Base-by-base conservation (phyloP, 129 eudicot species). In the Glebionis coronaria region DNA sequence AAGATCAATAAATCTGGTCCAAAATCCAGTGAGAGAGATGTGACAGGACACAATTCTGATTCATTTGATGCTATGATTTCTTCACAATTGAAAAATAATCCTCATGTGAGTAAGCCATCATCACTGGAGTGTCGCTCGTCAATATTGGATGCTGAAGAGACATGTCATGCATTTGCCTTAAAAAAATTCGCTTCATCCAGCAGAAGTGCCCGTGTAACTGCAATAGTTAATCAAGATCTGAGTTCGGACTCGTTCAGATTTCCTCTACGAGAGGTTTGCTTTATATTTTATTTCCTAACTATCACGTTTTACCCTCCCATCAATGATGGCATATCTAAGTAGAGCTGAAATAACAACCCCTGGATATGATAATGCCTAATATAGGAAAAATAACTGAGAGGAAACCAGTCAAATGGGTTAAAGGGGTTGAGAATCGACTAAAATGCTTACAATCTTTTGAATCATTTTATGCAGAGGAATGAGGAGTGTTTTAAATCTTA, bases 121-220 rank as follows among this genome's bases (percentile, higher is more conserved):
- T 63, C 64, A 44, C 70, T 68, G 27, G 88, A 73, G 6, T 55
- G 78, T 19, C 82, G 46, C 62, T 73, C 83, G 40, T 91, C 95
- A 29, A 84, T 87, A 72, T 81, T 88, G 76, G 94, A 91, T 78
- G 97, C 94, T 78, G 97, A 91, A 88, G 88, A 87, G 68, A 91
- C 97, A 60, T 88, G 96, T 60, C 86, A 91, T 81, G 95, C 90
- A 9, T 91, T 91, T 85, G 71, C 90, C 47, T 75, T 81, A 59
- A 67, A 71, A 18, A 85, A 91, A 44, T 57, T 76, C 52, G 70
- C 85, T 16, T 56, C 79, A 25, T 64, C 80, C 19, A 72, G 40
- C 73, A 71, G 72, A 77, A 78, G 83, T 63, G 69, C 65, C 40
- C 70, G 74, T 76, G 78, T 73, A 14, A 60, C 76, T 61, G 83